These are phyloP conservation scores for Pythium myriotylum DNA, from an alignment of 352 stramenopile genomes.

Conservation along the genomic window DNA sequence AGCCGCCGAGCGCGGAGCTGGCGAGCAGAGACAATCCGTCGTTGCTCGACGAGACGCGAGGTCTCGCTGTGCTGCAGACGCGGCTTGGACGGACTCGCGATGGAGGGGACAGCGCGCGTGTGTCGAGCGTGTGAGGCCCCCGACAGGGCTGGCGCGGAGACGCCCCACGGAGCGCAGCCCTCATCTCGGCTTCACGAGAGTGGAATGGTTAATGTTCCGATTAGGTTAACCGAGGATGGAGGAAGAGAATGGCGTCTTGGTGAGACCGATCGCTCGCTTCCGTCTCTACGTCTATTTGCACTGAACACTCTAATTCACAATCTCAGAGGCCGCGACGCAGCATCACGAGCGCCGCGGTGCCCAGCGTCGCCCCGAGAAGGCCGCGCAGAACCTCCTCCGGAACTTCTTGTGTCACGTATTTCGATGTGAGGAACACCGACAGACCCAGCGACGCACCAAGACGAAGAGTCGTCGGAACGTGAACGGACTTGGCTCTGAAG, in stretches of 20 bases:
- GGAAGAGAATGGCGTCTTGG: too few relatives aligned
- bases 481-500: constrained; percentile 66
- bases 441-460: constrained; percentile 61
- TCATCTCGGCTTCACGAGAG: too few relatives aligned
- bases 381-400: constrained; percentile 71
- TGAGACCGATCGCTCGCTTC: too few relatives aligned
- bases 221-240: constrained; percentile 1
- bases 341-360: constrained; percentile 73
- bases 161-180: too few relatives aligned
- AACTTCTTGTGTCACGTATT: constrained; percentile 78
- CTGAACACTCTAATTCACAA: neutral
- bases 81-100: neutral
- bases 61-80: neutral
- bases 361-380: constrained; percentile 64
- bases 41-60: neutral
- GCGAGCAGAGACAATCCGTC: constrained; percentile 36
- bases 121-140: too few relatives aligned
- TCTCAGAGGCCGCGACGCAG: constrained; percentile 46
- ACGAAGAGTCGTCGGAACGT: constrained; percentile 63
- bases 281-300: neutral
- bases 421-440: constrained; percentile 75
- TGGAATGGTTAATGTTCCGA: neutral
- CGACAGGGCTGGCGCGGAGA: too few relatives aligned
- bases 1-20: constrained; percentile 46
- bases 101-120: too few relatives aligned